Evolutionary conservation across 306 rosid species (phyloP).

Genomic region (Gastrolobium villosum): DNA sequence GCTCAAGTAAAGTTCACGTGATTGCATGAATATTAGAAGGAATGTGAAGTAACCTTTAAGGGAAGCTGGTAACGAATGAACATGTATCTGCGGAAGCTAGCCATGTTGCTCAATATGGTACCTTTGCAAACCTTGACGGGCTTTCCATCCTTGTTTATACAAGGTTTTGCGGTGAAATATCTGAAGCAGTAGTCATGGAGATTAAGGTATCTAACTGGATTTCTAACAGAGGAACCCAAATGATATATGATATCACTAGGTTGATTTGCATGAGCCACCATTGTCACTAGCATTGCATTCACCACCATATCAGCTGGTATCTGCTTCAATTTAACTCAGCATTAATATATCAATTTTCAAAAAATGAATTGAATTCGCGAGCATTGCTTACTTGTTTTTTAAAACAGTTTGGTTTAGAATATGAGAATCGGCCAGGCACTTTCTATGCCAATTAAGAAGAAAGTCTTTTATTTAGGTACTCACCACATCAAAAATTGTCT

Average conservation of each 20-base stretch:
- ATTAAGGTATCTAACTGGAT: conserved; percentile 47
- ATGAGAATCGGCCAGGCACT: no score
- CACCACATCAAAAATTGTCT: conserved; percentile 67
- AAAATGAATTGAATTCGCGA: no score
- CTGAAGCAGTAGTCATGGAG: conserved; percentile 59
- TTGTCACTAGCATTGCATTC: conserved; percentile 72
- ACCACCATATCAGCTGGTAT: conserved; percentile 91
- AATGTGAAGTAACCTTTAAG: conserved; percentile 60
- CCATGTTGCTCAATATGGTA: conserved; percentile 60
- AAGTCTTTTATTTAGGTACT: conserved; percentile 31
- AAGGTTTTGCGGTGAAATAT: conserved; percentile 73
- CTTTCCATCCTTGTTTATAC: conserved; percentile 74
- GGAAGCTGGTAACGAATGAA: conserved; percentile 69
- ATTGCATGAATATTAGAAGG: no score
- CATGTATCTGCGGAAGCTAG: conserved; percentile 76
- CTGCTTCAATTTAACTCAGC: conserved; percentile 43
- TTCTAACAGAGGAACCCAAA: conserved; percentile 72
- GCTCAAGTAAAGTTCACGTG: no score
- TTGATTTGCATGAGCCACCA: conserved; percentile 66
- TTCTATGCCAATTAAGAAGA: no score
- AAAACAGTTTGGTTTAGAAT: no score
- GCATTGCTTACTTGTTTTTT: no score
- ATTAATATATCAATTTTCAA: no score
- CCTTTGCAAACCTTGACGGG: conserved; percentile 65
- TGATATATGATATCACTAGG: conserved; percentile 64